A percentile compares a stretch with the other conserved stretches of the same genome.
Conservation (phyloP, 352 stramenopile species). For the Thraustotheca clavata region DNA sequence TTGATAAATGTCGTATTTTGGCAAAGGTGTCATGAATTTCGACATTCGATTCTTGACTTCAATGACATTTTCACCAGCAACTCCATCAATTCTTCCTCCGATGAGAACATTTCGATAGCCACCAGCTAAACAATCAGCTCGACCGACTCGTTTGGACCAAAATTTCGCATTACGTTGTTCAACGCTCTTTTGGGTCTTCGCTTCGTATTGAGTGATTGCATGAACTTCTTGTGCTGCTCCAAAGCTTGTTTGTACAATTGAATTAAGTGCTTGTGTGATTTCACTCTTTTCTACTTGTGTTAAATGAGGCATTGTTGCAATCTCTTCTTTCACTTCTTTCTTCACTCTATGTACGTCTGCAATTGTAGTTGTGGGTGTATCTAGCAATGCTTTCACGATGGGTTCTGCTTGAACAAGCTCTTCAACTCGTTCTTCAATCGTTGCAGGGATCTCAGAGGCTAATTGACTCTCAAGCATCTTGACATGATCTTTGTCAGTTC, state of each 20-base stretch:
- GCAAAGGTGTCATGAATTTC: slow-evolving; percentile 58
- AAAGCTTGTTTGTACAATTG: slow-evolving; percentile 74
- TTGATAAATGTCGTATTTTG: slow-evolving; percentile 72
- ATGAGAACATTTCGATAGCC: slow-evolving; percentile 47
- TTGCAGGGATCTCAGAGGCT: slow-evolving; percentile 28
- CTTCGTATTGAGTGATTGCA: slow-evolving; percentile 62
- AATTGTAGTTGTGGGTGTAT: not conserved
- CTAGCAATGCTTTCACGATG: slow-evolving; percentile 48
- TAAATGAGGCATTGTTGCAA: slow-evolving; percentile 26
- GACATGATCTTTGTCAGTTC: slow-evolving; percentile 64
- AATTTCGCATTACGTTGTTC: slow-evolving; percentile 68
- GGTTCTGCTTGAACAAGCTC: slow-evolving; percentile 19
- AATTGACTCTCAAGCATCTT: slow-evolving; percentile 38
- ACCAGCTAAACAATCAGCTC: slow-evolving; percentile 22
- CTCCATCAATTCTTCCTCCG: slow-evolving; percentile 78
- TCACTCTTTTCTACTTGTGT: slow-evolving; percentile 43
- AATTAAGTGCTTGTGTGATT: slow-evolving; percentile 64
- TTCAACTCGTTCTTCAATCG: slow-evolving; percentile 48
- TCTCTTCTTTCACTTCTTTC: slow-evolving; percentile 24
- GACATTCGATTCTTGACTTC: slow-evolving; percentile 80
- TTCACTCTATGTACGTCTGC: slow-evolving; percentile 31
- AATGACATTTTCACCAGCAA: slow-evolving; percentile 62
- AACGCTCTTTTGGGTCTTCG: slow-evolving; percentile 43
- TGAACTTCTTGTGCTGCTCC: slow-evolving; percentile 49
- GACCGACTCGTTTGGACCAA: slow-evolving; percentile 55